Conservation (phyloP, 169 alveolate species). For the Cryptosporidium tyzzeri region DNA sequence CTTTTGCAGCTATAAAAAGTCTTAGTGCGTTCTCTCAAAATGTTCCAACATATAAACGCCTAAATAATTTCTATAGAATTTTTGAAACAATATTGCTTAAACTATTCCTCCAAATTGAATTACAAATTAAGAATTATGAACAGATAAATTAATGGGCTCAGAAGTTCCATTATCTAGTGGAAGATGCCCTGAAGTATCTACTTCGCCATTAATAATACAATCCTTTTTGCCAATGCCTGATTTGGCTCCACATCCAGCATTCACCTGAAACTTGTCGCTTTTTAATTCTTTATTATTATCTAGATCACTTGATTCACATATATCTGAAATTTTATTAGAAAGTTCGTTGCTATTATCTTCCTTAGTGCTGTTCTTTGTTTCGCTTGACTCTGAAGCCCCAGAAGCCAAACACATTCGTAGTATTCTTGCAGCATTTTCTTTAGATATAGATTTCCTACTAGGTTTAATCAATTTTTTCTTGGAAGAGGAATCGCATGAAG, state of each 20-base stretch:
- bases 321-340: too few species aligned
- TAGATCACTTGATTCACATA: too few species aligned
- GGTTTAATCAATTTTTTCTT: not conserved
- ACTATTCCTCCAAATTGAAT: not conserved
- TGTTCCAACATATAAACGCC: slow-evolving; percentile 35
- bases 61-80: not conserved
- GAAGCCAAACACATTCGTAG: slow-evolving; percentile 15
- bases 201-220: not conserved
- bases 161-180: not conserved
- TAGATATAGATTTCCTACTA: slow-evolving; percentile 11
- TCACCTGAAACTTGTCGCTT: not conserved
- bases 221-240: not conserved
- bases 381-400: not conserved
- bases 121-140: not conserved
- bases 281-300: not conserved
- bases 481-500: not conserved
- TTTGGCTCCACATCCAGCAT: too few species aligned
- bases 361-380: not conserved
- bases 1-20: slow-evolving; percentile 56
- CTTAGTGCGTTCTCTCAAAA: slow-evolving; percentile 67
- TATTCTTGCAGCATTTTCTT: slow-evolving; percentile 28
- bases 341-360: not conserved
- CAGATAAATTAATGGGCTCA: not conserved
- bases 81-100: not conserved
- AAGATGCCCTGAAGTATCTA: not conserved